A percentile compares a stretch with the other conserved stretches of the same genome.
phyloP scores from a whole-genome alignment of 208 protist species.

The Trypanosoma grayi region DNA sequence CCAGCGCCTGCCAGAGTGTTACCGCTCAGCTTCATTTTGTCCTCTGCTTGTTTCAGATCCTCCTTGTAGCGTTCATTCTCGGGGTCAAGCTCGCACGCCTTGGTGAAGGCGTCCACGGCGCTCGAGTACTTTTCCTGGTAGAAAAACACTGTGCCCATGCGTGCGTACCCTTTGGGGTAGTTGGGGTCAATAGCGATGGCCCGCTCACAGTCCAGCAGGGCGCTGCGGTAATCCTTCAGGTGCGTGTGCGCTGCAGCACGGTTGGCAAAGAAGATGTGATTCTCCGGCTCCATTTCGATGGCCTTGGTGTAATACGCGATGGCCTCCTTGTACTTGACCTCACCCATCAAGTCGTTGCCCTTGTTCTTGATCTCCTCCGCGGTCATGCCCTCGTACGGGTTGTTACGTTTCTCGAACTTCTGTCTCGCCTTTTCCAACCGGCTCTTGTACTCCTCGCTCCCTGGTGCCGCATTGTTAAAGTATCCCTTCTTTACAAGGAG shows the following conservation, averaged over 20 bases:
- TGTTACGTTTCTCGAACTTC: conserved; percentile 90
- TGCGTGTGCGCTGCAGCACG: conserved; percentile 91
- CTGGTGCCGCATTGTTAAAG: conserved; percentile 78
- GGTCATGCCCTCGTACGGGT: conserved; percentile 88
- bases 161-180: conserved; percentile 91
- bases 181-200: conserved; percentile 79
- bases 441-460: conserved; percentile 69
- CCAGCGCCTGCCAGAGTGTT: conserved; percentile 29
- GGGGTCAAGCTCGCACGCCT: conserved; percentile 91
- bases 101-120: conserved; percentile 86
- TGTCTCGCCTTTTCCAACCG: conserved; percentile 80
- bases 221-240: conserved; percentile 87
- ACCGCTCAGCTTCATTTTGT: conserved; percentile 53
- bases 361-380: conserved; percentile 93
- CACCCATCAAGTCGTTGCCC: conserved; percentile 89
- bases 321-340: conserved; percentile 92
- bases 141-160: conserved; percentile 86
- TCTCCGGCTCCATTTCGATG: conserved; percentile 87
- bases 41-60: conserved; percentile 86
- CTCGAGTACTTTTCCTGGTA: conserved; percentile 86
- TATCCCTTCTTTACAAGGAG: conserved; percentile 91
- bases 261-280: conserved; percentile 91
- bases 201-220: conserved; percentile 89
- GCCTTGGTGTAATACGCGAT: conserved; percentile 93
- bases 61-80: conserved; percentile 90